Evolutionary conservation across 768 basidiomycete species (phyloP).

Genomic region (Russula dissimulans): DNA sequence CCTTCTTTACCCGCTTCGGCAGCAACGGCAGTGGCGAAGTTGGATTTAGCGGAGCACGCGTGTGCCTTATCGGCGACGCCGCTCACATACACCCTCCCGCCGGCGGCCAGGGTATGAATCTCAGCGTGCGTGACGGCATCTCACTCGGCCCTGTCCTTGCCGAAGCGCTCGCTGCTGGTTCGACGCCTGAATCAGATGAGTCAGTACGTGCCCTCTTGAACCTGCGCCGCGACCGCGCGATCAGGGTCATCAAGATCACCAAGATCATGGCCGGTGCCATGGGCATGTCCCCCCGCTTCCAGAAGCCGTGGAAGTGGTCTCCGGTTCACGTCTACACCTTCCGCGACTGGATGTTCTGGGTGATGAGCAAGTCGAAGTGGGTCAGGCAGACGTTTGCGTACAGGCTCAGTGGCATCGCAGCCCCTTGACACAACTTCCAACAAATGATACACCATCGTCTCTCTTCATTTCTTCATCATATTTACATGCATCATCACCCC

Average conservation of each 20-base stretch:
- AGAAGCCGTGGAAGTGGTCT: slow-evolving; percentile 5
- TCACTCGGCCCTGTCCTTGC: slow-evolving; percentile 36
- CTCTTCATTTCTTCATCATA: background rate
- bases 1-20: slow-evolving; percentile 28
- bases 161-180: slow-evolving; percentile 26
- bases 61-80: slow-evolving; percentile 36
- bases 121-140: slow-evolving; percentile 45
- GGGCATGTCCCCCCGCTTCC: slow-evolving; percentile 25
- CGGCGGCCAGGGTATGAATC: slow-evolving; percentile 51
- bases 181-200: slow-evolving; percentile 23
- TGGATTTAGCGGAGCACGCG: slow-evolving; percentile 14
- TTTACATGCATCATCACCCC: too few relatives aligned
- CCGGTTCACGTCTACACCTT: too few relatives aligned
- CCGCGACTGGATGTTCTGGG: too few relatives aligned
- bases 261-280: slow-evolving; percentile 27
- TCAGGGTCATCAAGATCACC: slow-evolving; percentile 34
- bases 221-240: slow-evolving; percentile 32
- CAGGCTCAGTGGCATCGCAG: background rate
- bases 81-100: slow-evolving; percentile 47
- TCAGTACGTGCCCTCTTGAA: slow-evolving; percentile 30
- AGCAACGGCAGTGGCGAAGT: background rate
- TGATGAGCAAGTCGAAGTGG: too few relatives aligned
- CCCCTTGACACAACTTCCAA: slow-evolving; percentile 5
- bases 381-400: too few relatives aligned
- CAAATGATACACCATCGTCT: background rate